Percentiles rank a stretch among this genome's conserved stretches.
Evolutionary conservation across 1,139 yeast genomes (phyloP).

Genomic region (Candida labiduridarum): DNA sequence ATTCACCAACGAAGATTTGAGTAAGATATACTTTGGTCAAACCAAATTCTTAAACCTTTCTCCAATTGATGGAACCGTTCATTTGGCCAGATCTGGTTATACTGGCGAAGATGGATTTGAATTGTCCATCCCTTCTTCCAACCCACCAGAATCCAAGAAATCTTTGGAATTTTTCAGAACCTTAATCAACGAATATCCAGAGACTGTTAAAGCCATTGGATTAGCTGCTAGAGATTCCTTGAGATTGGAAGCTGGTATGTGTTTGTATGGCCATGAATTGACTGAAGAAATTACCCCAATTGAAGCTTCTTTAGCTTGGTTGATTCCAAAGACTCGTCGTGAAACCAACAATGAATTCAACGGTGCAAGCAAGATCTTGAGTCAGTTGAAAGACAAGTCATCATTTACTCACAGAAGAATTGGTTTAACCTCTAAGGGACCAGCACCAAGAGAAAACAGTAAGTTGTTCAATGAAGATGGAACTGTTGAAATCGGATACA

Average conservation of each 20-base stretch:
- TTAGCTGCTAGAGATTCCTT: slow-evolving; percentile 96
- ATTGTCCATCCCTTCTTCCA: slow-evolving; percentile 68
- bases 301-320: slow-evolving; percentile 88
- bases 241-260: slow-evolving; percentile 97
- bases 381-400: slow-evolving; percentile 68
- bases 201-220: slow-evolving; percentile 81
- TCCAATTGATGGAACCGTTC: slow-evolving; percentile 48
- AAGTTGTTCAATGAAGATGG: slow-evolving; percentile 58
- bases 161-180: slow-evolving; percentile 65
- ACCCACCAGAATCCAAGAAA: slow-evolving; percentile 40
- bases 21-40: slow-evolving; percentile 72
- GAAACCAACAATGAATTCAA: slow-evolving; percentile 58
- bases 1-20: slow-evolving; percentile 61
- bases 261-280: slow-evolving; percentile 92
- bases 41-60: slow-evolving; percentile 58
- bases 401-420: slow-evolving; percentile 66
- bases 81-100: slow-evolving; percentile 91
- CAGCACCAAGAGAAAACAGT: slow-evolving; percentile 90
- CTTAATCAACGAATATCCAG: slow-evolving; percentile 57
- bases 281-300: slow-evolving; percentile 82
- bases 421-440: slow-evolving; percentile 75
- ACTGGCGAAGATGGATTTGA: slow-evolving; percentile 99
- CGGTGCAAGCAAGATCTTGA: slow-evolving; percentile 71
- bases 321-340: slow-evolving; percentile 81
- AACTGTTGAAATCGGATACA: slow-evolving; percentile 62